Conservation (phyloP, 2,329 filamentous ascomycete genomes). For the Fusarium incarnatum region DNA sequence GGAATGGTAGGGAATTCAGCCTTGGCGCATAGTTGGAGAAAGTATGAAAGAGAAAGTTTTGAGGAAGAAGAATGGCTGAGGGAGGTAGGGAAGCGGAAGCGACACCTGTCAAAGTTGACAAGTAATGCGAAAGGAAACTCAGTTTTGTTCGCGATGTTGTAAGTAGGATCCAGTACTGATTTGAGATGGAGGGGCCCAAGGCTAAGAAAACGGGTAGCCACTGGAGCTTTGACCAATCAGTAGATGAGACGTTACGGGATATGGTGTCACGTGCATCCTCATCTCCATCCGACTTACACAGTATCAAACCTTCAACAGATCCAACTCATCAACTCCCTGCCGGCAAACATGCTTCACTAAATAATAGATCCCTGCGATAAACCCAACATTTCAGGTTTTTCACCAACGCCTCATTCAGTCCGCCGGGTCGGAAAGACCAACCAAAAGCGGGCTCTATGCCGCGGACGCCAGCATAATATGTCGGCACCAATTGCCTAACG, state of each 20-base stretch:
- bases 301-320: constrained; percentile 23
- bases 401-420: constrained; percentile 25
- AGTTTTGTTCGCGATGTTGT: constrained; percentile 42
- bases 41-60: neutral
- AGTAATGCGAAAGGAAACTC: constrained; percentile 26
- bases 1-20: neutral
- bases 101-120: constrained; percentile 42
- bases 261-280: constrained; percentile 26
- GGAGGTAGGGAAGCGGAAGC: constrained; percentile 30
- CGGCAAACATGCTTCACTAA: constrained; percentile 1
- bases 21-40: constrained; percentile 29
- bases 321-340: neutral
- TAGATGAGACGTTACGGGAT: constrained; percentile 36
- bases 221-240: constrained; percentile 7
- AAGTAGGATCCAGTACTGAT: constrained; percentile 6
- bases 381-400: constrained; percentile 5
- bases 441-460: constrained; percentile 20
- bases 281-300: constrained; percentile 15
- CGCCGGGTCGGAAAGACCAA: constrained; percentile 14
- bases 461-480: constrained; percentile 20
- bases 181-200: constrained; percentile 14
- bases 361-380: neutral
- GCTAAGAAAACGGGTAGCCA: constrained; percentile 5
- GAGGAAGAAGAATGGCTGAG: constrained; percentile 9
- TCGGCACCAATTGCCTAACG: constrained; percentile 26